Conservation (phyloP, 2,329 filamentous ascomycete genomes). For the Phyllosticta capitalensis region DNA sequence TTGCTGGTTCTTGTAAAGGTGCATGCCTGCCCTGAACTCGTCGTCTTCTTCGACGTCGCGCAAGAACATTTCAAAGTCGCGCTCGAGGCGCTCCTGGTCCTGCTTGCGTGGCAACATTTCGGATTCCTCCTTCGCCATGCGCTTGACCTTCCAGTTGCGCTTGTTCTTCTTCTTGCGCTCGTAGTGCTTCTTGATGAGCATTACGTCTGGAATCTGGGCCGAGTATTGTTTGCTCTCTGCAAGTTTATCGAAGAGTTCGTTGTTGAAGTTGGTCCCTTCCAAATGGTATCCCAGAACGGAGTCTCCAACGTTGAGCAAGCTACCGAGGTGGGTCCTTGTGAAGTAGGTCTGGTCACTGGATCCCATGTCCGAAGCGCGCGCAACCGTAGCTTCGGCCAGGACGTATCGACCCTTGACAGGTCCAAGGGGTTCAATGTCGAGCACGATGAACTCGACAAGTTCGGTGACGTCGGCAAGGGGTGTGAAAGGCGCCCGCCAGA, state of each 20-base stretch:
- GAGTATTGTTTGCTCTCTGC: slow-evolving; percentile 68
- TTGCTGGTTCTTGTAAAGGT: slow-evolving; percentile 67
- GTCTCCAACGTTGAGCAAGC: slow-evolving; percentile 77
- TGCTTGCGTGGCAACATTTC: slow-evolving; percentile 79
- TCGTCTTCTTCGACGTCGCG: slow-evolving; percentile 92
- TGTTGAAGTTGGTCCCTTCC: slow-evolving; percentile 87
- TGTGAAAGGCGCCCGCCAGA: slow-evolving; percentile 84
- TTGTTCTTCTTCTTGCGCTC: slow-evolving; percentile 72
- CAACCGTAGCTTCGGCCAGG: slow-evolving; percentile 80
- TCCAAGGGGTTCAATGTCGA: slow-evolving; percentile 81
- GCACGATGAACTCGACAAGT: slow-evolving; percentile 83
- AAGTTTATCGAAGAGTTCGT: slow-evolving; percentile 70
- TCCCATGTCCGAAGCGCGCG: slow-evolving; percentile 77
- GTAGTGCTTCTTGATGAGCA: slow-evolving; percentile 97
- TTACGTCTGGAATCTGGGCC: slow-evolving; percentile 76
- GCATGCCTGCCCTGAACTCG: slow-evolving; percentile 74
- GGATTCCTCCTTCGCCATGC: slow-evolving; percentile 82
- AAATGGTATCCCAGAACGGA: slow-evolving; percentile 92
- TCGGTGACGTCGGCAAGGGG: slow-evolving; percentile 76
- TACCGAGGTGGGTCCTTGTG: slow-evolving; percentile 80
- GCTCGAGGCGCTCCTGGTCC: slow-evolving; percentile 79
- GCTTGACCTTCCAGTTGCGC: slow-evolving; percentile 83
- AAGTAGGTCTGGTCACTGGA: slow-evolving; percentile 82
- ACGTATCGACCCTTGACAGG: slow-evolving; percentile 70
- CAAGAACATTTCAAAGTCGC: slow-evolving; percentile 95